Conservation (phyloP, 768 basidiomycete species). For the Russula vinacea region DNA sequence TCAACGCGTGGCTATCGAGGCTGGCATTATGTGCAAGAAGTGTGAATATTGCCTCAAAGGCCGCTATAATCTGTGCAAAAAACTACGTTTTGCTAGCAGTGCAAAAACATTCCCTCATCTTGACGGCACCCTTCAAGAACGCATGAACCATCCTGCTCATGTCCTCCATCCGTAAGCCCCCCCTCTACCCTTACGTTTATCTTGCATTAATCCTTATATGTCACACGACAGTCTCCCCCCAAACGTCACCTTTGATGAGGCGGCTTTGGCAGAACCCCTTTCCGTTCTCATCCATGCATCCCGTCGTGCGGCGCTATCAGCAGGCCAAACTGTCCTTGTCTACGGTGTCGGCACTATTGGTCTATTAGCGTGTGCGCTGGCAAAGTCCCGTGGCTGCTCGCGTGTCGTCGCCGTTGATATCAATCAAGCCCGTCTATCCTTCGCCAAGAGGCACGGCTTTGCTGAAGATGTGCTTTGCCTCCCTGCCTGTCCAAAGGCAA, state of each 20-base stretch:
- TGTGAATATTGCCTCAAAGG: conserved; percentile 69
- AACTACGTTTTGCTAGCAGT: conserved; percentile 84
- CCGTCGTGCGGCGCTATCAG: conserved; percentile 43
- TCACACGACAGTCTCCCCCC: conserved; percentile 61
- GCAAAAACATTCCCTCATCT: conserved; percentile 91
- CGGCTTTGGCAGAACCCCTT: conserved; percentile 90
- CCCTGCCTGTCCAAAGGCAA: conserved; percentile 45
- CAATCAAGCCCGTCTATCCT: conserved; percentile 75
- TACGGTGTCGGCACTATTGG: conserved; percentile 95
- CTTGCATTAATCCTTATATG: conserved; percentile 3
- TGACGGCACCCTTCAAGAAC: conserved; percentile 85
- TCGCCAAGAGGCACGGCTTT: conserved; percentile 73
- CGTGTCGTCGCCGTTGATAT: conserved; percentile 82
- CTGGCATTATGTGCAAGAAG: conserved; percentile 80
- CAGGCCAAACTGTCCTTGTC: conserved; percentile 75
- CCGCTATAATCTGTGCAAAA: conserved; percentile 90
- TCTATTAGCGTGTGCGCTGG: conserved; percentile 80
- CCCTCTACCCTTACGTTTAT: conserved; percentile 2
- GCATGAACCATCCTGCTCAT: conserved; percentile 85
- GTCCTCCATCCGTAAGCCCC: conserved; percentile 77
- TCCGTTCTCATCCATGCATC: conserved; percentile 76
- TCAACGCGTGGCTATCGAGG: conserved; percentile 90
- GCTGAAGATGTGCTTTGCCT: conserved; percentile 69
- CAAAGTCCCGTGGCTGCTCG: conserved; percentile 65
- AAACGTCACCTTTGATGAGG: conserved; percentile 69